phyloP scores from a whole-genome alignment of 192 early-diverging fungal species.

The Coemansia sp. region DNA sequence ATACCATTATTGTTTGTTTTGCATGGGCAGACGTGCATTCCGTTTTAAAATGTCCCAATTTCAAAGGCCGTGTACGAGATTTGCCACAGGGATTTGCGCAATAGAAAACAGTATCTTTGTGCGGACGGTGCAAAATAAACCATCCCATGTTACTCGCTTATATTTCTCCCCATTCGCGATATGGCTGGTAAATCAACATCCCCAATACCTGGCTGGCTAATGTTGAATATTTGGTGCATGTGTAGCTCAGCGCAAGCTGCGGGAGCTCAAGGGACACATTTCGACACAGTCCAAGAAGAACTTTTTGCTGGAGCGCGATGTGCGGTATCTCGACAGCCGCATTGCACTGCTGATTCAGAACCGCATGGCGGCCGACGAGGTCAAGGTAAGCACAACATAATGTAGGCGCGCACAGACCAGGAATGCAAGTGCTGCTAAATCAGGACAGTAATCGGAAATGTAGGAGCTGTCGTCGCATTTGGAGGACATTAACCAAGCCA shows the following conservation, averaged over 20 bases:
- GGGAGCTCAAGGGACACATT: constrained; percentile 84
- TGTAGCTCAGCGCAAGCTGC: constrained; percentile 75
- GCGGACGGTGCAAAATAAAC: too few relatives aligned
- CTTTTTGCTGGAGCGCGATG: constrained; percentile 90
- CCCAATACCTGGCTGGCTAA: not conserved
- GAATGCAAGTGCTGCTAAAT: not conserved
- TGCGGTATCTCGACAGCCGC: constrained; percentile 85
- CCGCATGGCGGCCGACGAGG: constrained; percentile 88
- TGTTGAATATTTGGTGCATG: not conserved
- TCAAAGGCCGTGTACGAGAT: not conserved
- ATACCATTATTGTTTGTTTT: not conserved
- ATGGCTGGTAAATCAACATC: too few relatives aligned
- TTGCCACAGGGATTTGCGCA: not conserved
- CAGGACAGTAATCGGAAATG: not conserved
- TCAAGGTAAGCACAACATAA: constrained; percentile 38
- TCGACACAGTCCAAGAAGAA: constrained; percentile 95
- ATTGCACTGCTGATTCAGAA: constrained; percentile 93
- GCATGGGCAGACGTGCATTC: constrained; percentile 1
- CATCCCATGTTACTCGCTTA: too few relatives aligned
- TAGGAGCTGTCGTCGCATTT: constrained; percentile 53
- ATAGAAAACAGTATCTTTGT: not conserved
- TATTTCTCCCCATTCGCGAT: too few relatives aligned
- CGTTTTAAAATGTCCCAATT: not conserved
- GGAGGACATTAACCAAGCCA: constrained; percentile 51
- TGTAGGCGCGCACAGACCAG: not conserved